A percentile compares a stretch with the other conserved stretches of the same genome.
These are phyloP conservation scores for Actinomucor elegans DNA, from an alignment of 371 early-diverging fungal species.

Conservation along the genomic window DNA sequence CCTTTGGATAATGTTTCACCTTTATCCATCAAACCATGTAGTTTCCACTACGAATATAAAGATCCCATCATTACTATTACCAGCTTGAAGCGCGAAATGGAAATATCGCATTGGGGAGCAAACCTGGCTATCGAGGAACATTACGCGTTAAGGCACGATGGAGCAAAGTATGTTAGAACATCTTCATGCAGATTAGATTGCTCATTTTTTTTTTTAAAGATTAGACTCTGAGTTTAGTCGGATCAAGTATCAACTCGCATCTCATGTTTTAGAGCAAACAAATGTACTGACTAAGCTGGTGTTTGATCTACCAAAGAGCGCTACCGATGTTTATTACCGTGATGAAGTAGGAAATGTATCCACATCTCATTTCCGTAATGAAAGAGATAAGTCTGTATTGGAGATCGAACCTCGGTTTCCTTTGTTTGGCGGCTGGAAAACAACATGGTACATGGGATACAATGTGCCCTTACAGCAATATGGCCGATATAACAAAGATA, in stretches of 20 bases:
- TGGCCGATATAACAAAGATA: slow-evolving; percentile 36
- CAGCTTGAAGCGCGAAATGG: slow-evolving; percentile 64
- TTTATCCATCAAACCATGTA: slow-evolving; percentile 40
- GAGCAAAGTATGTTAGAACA: slow-evolving; percentile 77
- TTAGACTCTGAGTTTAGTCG: slow-evolving; percentile 77
- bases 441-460: slow-evolving; percentile 90
- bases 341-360: slow-evolving; percentile 97
- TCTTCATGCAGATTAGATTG: no score
- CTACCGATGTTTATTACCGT: slow-evolving; percentile 78
- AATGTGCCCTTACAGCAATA: slow-evolving; percentile 60
- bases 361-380: slow-evolving; percentile 71
- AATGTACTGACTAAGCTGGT: slow-evolving; percentile 56
- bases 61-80: slow-evolving; percentile 66
- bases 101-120: slow-evolving; percentile 83
- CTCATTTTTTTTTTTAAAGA: no score
- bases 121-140: slow-evolving; percentile 83
- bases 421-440: slow-evolving; percentile 92
- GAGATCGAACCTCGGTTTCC: slow-evolving; percentile 87
- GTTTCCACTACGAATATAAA: slow-evolving; percentile 61
- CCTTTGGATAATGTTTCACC: slow-evolving; percentile 55
- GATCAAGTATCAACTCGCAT: slow-evolving; percentile 55
- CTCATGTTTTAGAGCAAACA: slow-evolving; percentile 45
- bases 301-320: slow-evolving; percentile 65
- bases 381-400: slow-evolving; percentile 49
- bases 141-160: slow-evolving; percentile 73